phyloP scores from a whole-genome alignment of 352 stramenopile species.

The Discostella stelligera region DNA sequence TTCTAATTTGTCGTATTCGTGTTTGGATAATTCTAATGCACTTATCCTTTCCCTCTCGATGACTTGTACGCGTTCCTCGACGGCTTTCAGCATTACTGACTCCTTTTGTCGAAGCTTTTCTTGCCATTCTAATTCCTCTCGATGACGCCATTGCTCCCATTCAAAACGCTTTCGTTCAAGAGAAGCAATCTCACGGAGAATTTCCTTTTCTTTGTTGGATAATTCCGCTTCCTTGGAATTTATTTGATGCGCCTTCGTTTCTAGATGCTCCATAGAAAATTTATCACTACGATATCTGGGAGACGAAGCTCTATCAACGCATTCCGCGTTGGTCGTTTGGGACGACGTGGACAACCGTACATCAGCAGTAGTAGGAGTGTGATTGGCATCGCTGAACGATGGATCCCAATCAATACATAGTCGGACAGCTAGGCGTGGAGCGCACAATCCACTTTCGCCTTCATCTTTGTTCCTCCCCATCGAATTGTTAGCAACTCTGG shows the following conservation, averaged over 20 bases:
- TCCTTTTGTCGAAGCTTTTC: constrained; percentile 56
- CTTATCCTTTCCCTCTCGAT: constrained; percentile 36
- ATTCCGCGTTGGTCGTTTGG: constrained; percentile 17
- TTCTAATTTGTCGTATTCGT: constrained; percentile 47
- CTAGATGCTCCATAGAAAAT: constrained; percentile 2
- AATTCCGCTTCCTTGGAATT: constrained; percentile 33
- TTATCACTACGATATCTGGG: neutral
- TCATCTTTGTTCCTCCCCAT: neutral
- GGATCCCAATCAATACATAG: constrained; percentile 15
- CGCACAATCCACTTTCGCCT: neutral
- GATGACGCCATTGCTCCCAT: constrained; percentile 53
- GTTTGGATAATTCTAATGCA: constrained; percentile 23
- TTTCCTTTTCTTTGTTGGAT: constrained; percentile 26
- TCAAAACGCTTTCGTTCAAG: constrained; percentile 43
- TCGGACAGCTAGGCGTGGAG: constrained; percentile 15
- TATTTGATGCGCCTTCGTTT: constrained; percentile 26
- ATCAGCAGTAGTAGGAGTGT: neutral
- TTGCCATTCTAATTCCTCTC: constrained; percentile 51
- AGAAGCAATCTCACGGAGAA: constrained; percentile 12
- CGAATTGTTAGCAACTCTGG: neutral
- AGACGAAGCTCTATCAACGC: constrained; percentile 6
- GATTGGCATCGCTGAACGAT: neutral
- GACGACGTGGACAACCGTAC: constrained; percentile 13
- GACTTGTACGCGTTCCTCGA: constrained; percentile 34
- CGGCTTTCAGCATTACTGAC: constrained; percentile 24